Evolutionary conservation across 345 rosid genomes (phyloP).

Genomic region (Rhodamnia rubescens): DNA sequence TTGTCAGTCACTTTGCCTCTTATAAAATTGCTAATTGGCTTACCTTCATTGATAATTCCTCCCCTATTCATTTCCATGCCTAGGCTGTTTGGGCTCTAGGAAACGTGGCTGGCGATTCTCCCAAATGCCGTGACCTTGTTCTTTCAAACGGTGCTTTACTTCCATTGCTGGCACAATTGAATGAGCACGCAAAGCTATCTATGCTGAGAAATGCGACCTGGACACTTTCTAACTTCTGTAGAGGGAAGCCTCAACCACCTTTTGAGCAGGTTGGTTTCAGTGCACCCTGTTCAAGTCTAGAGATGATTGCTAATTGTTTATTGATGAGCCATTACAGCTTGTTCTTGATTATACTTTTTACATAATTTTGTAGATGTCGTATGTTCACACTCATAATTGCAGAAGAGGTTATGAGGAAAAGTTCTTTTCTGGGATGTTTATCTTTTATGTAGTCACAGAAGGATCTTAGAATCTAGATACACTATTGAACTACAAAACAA

Average conservation of each 20-base stretch:
- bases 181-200: constrained; percentile 33
- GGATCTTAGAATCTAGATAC: not conserved
- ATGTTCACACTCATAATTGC: not conserved
- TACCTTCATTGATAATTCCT: not conserved
- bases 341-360: not conserved
- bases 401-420: not conserved
- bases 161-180: constrained; percentile 32
- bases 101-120: constrained; percentile 43
- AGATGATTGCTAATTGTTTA: not conserved
- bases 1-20: not conserved
- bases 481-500: not conserved
- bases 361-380: not conserved
- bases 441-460: not conserved
- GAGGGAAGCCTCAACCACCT: constrained; percentile 40
- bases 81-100: constrained; percentile 51
- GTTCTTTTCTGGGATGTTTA: not conserved
- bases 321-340: not conserved
- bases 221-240: constrained; percentile 36
- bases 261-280: constrained; percentile 27
- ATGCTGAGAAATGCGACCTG: constrained; percentile 47
- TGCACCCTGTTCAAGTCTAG: not conserved
- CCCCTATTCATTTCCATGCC: not conserved
- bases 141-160: constrained; percentile 26
- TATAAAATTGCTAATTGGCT: not conserved
- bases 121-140: constrained; percentile 37